Percentiles rank a stretch among this genome's conserved stretches.
Evolutionary conservation across 805 yeast species (phyloP).

Genomic region (Saturnispora dispora): DNA sequence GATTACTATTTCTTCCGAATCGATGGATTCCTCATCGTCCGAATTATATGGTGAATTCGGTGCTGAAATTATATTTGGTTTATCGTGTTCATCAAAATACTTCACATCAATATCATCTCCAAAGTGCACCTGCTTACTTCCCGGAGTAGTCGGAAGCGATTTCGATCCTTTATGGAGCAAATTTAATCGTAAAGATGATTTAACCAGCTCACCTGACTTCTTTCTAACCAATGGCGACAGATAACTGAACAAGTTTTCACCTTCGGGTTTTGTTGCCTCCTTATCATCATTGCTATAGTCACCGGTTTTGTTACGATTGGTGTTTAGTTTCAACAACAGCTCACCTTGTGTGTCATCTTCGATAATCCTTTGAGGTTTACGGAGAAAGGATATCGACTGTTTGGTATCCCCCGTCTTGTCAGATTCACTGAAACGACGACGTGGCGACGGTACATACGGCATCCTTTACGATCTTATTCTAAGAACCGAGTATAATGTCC

Average conservation of each 20-base stretch:
- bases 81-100: slow-evolving; percentile 63
- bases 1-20: slow-evolving; percentile 20
- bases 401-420: slow-evolving; percentile 20
- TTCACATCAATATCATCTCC: slow-evolving; percentile 67
- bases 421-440: slow-evolving; percentile 4
- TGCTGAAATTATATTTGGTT: slow-evolving; percentile 70
- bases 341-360: slow-evolving; percentile 14
- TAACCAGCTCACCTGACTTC: slow-evolving; percentile 81
- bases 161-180: slow-evolving; percentile 18
- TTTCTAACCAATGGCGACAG: slow-evolving; percentile 49
- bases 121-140: slow-evolving; percentile 73
- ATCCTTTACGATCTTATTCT: not conserved
- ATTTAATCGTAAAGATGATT: slow-evolving; percentile 54
- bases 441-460: slow-evolving; percentile 12
- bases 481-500: not conserved
- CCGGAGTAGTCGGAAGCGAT: slow-evolving; percentile 48
- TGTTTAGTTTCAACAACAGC: slow-evolving; percentile 25
- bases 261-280: not conserved
- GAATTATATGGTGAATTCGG: slow-evolving; percentile 46
- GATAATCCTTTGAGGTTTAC: slow-evolving; percentile 21
- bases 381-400: slow-evolving; percentile 25
- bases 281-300: not conserved
- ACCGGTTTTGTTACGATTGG: slow-evolving; percentile 9
- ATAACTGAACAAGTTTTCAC: not conserved
- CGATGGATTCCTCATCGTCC: slow-evolving; percentile 27